A percentile compares a stretch with the other conserved stretches of the same genome.
Conservation (phyloP, 1,139 yeast genomes). For the Lizanozyma gosingica region DNA sequence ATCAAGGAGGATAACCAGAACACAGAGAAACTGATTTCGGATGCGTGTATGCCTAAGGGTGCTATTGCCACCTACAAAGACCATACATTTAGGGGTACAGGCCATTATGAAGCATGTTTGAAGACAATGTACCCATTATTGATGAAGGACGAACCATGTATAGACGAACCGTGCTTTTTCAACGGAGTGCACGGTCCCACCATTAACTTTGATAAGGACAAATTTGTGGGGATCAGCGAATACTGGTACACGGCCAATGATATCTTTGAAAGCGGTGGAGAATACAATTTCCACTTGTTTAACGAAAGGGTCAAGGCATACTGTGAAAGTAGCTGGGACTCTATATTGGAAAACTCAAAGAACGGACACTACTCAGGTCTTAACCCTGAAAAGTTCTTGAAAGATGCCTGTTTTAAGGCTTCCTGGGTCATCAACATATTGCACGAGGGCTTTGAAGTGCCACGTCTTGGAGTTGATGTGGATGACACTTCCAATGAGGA, state of each 20-base stretch:
- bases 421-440: conserved; percentile 71
- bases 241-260: conserved; percentile 85
- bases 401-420: conserved; percentile 73
- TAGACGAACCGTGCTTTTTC: conserved; percentile 65
- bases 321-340: conserved; percentile 60
- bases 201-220: conserved; percentile 60
- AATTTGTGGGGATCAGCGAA: conserved; percentile 72
- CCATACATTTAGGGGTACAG: conserved; percentile 52
- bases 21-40: conserved; percentile 28
- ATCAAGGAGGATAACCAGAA: conserved; percentile 10
- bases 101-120: conserved; percentile 60
- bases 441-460: conserved; percentile 74
- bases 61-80: conserved; percentile 35
- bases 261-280: conserved; percentile 70
- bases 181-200: conserved; percentile 77
- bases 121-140: conserved; percentile 62
- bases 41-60: conserved; percentile 69
- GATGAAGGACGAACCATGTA: conserved; percentile 64
- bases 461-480: conserved; percentile 49
- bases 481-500: conserved; percentile 5
- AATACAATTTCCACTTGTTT: conserved; percentile 54
- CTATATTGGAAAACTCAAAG: conserved; percentile 38
- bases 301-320: conserved; percentile 51
- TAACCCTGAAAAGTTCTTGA: conserved; percentile 36
- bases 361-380: conserved; percentile 45